Percentiles rank a stretch among this genome's conserved stretches.
Conservation (phyloP, 371 early-diverging fungal genomes). For the Capillidium heterosporum region DNA sequence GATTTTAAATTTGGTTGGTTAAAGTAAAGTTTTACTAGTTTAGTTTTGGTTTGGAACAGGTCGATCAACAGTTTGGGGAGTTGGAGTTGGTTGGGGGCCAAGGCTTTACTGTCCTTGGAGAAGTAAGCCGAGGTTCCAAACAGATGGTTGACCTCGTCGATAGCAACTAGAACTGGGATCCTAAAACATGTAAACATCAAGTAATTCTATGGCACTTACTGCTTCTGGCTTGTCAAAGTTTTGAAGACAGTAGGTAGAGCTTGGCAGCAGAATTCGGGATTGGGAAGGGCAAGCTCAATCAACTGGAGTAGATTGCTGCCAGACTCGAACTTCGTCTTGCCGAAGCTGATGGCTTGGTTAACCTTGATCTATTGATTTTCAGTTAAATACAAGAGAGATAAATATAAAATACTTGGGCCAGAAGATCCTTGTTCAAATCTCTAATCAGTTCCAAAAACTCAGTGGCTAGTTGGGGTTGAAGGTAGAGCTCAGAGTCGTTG, state of each 20-base stretch:
- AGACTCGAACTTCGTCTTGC: too few species aligned
- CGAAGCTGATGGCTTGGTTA: too few species aligned
- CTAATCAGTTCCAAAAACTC: background rate
- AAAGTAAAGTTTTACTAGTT: background rate
- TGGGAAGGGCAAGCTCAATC: too few species aligned
- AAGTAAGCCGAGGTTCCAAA: slow-evolving; percentile 2
- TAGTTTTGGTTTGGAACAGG: background rate
- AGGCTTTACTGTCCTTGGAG: background rate
- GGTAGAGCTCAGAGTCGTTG: background rate
- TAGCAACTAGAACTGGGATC: background rate
- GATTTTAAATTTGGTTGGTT: background rate
- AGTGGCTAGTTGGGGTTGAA: background rate
- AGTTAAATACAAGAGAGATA: background rate
- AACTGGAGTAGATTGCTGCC: too few species aligned
- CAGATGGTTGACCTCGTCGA: slow-evolving; percentile 1
- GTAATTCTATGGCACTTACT: too few species aligned
- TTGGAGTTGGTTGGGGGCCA: background rate
- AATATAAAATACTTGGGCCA: background rate
- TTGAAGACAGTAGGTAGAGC: too few species aligned
- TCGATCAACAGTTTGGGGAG: background rate
- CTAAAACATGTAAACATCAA: background rate
- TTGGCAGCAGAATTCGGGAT: too few species aligned
- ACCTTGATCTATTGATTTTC: too few species aligned
- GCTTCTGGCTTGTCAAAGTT: too few species aligned
- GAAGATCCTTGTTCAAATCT: background rate